A percentile compares a stretch with the other conserved stretches of the same genome.
These are phyloP conservation scores for Colletotrichum eremochloae DNA, from an alignment of 2,329 filamentous ascomycete species.

Conservation along the genomic window DNA sequence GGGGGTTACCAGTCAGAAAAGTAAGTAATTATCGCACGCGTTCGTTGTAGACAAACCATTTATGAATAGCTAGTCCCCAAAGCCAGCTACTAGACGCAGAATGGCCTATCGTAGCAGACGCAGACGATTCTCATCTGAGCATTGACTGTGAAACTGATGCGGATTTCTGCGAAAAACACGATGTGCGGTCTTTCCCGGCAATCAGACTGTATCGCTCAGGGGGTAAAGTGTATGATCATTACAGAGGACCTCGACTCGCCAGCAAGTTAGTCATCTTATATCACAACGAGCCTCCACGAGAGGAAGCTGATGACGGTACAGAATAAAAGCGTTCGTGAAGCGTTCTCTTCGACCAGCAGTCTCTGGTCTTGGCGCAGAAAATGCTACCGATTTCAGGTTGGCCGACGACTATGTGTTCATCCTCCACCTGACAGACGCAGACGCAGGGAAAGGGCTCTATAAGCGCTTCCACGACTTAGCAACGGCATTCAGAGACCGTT, in stretches of 20 bases:
- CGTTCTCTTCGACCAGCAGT: constrained; percentile 45
- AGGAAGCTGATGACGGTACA: constrained; percentile 40
- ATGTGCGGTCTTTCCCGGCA: constrained; percentile 60
- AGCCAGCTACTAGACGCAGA: constrained; percentile 41
- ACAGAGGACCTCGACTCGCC: constrained; percentile 59
- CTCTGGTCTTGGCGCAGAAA: constrained; percentile 12
- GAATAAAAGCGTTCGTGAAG: constrained; percentile 25
- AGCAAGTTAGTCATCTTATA: constrained; percentile 47
- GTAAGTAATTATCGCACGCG: background rate
- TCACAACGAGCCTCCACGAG: background rate
- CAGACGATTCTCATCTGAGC: constrained; percentile 45
- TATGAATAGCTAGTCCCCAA: constrained; percentile 35
- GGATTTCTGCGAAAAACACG: constrained; percentile 56
- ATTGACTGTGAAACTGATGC: constrained; percentile 56
- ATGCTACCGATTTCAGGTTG: constrained; percentile 49
- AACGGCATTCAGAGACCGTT: constrained; percentile 53
- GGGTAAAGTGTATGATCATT: constrained; percentile 51
- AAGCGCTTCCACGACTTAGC: constrained; percentile 53
- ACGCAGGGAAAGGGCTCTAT: constrained; percentile 45
- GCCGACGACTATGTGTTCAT: constrained; percentile 59
- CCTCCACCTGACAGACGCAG: constrained; percentile 52
- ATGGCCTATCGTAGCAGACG: constrained; percentile 39
- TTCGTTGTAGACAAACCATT: constrained; percentile 1
- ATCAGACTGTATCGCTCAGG: constrained; percentile 58
- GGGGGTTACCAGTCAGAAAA: constrained; percentile 3